Base-by-base conservation (phyloP, 352 stramenopile species). In the Globisporangium carolinianum region DNA sequence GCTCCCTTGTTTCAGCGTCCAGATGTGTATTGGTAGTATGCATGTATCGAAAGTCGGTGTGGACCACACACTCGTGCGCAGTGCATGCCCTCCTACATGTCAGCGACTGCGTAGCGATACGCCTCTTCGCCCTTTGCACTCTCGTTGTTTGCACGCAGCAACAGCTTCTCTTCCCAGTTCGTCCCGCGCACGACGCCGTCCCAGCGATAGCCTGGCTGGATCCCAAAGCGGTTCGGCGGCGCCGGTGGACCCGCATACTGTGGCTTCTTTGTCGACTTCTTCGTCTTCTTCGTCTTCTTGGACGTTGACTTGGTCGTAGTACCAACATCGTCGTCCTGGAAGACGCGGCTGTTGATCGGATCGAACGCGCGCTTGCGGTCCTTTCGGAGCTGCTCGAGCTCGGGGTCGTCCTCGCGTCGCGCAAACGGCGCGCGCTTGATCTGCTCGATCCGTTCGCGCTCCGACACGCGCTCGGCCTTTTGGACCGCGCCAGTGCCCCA, bases 191-290 rank as follows among this genome's bases (percentile, higher is more conserved):
- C 96, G 50, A 98, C 86, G 37, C 96, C 97, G 71, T 99, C 96
- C 97, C 97, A 99, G n/a, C 96, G 86, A 74, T 99, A 99, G 18
- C 97, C 97, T 32, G 97, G 96, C 35, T 67, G 56, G 53, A 99
- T 98, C 47, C 83, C 78, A 65, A 98, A 96, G 36, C 84, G 82
- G 55, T 94, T 94, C 36, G 79, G 72, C 32, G 79, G 81, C 15
- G 84, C 78, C n/a, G 77, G 78, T 11, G 83, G 83, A 4, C 83
- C 83, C 0, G 76, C 58, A 56, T 94, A 94, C 53, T 79, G 83
- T 0, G 77, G 81, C 46, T 90, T 90, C 18, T 1, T 36, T 35
- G 58, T 69, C 35, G n/a, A 54, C 52, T 69, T 73, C 51, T 69
- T 76, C 35, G 67, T 60, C 45, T 80, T 86, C 58, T 78, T 88